Base-by-base conservation (phyloP, 345 rosid species). In the Clausena lansium region DNA sequence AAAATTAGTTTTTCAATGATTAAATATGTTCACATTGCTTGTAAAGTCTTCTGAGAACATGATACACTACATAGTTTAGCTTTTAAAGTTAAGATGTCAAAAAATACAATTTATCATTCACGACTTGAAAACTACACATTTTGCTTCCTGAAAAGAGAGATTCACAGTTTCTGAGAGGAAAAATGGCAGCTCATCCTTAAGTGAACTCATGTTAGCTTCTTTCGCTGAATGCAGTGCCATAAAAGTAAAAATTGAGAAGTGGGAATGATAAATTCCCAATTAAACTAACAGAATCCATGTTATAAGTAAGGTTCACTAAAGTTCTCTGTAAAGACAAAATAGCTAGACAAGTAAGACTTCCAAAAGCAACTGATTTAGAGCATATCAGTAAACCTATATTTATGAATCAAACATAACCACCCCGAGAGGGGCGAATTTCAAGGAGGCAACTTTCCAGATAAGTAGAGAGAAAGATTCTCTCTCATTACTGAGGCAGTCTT, bases 391-490 rank as follows among this genome's bases (percentile, higher is more conserved):
- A 41, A 28, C 58, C 59, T 38, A 60, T 27, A 36, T 59, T 13
- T 4, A 73, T 73, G 67, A 61, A 50, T 24, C 60, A 50, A 63
- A 28, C 33, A 64, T 1, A 27, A 39, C 17, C 55, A 73, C 13
- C 36, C 67, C 0, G 19, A 61, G 19, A 38, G 9, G 41, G 67
- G 9, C 24, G 57, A 36, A 27, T 78, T 65, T 82, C 61, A 80
- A 58, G 84, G 84, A 65, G 85, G 86, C 30, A 76, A 71, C 68
- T 83, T 87, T 67, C 85, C 84, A 25, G 83, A 80, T 74, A 88
- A 63, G 69, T 82, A 81, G 39, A 82, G 80, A 66, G 91, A 81
- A 22, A 91, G 88, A 71, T 86, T 59, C 24, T 88, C 89, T 83
- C 95, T 87, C 78, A 83, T 70, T 57, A 65, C 76, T 4, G 76